These are phyloP conservation scores for Lanmaoa pseudosensibilis DNA, from an alignment of 768 basidiomycete genomes.

Conservation along the genomic window DNA sequence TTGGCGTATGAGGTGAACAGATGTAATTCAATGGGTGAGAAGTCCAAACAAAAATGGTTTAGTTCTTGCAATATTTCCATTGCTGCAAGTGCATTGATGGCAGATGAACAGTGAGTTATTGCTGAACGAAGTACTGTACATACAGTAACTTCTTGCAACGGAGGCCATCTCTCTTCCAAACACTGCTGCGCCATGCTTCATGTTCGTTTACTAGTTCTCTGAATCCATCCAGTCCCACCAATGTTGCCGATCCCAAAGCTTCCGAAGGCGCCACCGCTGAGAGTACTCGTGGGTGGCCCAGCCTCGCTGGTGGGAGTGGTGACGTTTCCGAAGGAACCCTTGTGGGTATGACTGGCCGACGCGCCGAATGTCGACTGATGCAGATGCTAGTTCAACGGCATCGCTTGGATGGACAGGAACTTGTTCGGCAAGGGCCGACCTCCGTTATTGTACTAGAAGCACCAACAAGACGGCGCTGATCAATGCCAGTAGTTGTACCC, in stretches of 20 bases:
- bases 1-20: too few relatives aligned
- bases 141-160: conserved; percentile 4
- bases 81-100: not conserved
- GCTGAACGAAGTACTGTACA: conserved; percentile 8
- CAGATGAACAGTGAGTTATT: conserved; percentile 11
- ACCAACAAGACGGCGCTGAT: not conserved
- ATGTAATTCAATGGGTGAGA: not conserved
- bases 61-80: not conserved
- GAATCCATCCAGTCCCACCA: not conserved
- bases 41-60: not conserved
- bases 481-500: not conserved
- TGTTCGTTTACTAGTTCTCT: conserved; percentile 16
- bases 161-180: too few relatives aligned
- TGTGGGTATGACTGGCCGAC: conserved; percentile 15
- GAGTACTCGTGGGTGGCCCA: conserved; percentile 23
- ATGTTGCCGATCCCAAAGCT: conserved; percentile 41
- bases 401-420: conserved; percentile 75
- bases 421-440: conserved; percentile 57
- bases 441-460: conserved; percentile 78
- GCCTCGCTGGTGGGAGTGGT: conserved; percentile 25
- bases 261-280: conserved; percentile 33
- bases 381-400: conserved; percentile 45
- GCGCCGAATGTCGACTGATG: too few relatives aligned
- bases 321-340: conserved; percentile 18
- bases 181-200: not conserved